A percentile compares a stretch with the other conserved stretches of the same genome.
phyloP scores from a whole-genome alignment of 2,329 filamentous ascomycete species.

The Escovopsis sp. region DNA sequence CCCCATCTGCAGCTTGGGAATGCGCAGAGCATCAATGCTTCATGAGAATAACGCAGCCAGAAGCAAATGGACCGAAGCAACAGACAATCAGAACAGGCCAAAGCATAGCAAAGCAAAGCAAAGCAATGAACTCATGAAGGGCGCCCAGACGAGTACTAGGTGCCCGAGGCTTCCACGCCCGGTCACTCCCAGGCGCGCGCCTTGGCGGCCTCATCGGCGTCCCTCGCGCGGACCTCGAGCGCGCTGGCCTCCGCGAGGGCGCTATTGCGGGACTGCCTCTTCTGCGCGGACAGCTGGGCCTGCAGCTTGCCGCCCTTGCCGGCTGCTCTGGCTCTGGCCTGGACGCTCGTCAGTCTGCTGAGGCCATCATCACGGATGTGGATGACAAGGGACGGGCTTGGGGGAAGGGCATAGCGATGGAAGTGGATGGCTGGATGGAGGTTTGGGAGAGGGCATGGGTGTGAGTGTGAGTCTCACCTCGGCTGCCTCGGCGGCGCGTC shows the following conservation, averaged over 20 bases:
- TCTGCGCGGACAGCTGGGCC: slow-evolving; percentile 58
- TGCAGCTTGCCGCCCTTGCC: slow-evolving; percentile 51
- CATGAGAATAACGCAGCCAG: too few species aligned
- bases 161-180: neutral
- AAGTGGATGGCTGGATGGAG: slow-evolving; percentile 3
- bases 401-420: too few species aligned
- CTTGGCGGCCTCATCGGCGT: slow-evolving; percentile 45
- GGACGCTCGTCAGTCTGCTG: neutral
- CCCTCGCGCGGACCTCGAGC: slow-evolving; percentile 48
- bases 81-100: too few species aligned
- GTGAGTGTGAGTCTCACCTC: slow-evolving; percentile 34
- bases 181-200: slow-evolving; percentile 20
- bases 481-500: slow-evolving; percentile 65
- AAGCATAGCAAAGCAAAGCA: too few species aligned
- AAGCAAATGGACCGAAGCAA: too few species aligned
- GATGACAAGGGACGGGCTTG: too few species aligned
- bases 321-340: slow-evolving; percentile 54
- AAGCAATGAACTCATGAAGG: too few species aligned
- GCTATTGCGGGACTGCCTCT: slow-evolving; percentile 54
- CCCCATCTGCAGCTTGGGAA: too few species aligned
- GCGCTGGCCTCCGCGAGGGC: slow-evolving; percentile 54
- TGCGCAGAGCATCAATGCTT: too few species aligned
- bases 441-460: neutral
- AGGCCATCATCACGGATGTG: too few species aligned
- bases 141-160: neutral